Evolutionary conservation across 371 early-diverging fungal species (phyloP).

Genomic region (Mortierella sp.): DNA sequence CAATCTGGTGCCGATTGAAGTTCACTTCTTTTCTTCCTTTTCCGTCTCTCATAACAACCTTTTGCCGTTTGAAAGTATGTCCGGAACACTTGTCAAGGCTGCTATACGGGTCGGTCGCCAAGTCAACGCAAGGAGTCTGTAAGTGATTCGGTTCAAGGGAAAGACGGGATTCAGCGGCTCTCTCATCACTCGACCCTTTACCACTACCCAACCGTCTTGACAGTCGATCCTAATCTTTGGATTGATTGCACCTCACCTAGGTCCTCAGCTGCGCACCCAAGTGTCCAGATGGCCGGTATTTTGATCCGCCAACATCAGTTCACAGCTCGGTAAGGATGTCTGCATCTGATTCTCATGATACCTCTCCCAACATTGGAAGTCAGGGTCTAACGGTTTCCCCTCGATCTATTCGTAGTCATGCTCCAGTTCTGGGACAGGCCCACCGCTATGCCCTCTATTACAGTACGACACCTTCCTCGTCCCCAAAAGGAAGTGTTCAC

Average conservation of each 20-base stretch:
- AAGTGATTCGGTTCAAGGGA: constrained; percentile 3
- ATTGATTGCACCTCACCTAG: constrained; percentile 14
- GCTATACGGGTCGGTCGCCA: constrained; percentile 21
- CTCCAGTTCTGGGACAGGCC: constrained; percentile 21
- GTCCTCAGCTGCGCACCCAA: constrained; percentile 12
- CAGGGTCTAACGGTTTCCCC: not conserved
- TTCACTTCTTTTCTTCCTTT: not conserved
- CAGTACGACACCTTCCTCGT: constrained; percentile 6
- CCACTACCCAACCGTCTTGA: too few relatives aligned
- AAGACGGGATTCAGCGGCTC: not conserved
- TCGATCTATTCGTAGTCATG: not conserved
- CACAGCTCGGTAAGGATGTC: constrained; percentile 17
- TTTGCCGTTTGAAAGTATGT: constrained; percentile 8
- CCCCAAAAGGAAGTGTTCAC: constrained; percentile 11
- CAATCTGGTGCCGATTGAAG: too few relatives aligned
- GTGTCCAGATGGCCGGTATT: constrained; percentile 13
- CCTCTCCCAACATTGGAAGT: too few relatives aligned
- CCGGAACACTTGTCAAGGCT: constrained; percentile 22
- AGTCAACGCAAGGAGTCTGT: constrained; percentile 30
- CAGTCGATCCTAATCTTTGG: too few relatives aligned
- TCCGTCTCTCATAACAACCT: not conserved
- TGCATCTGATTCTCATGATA: too few relatives aligned
- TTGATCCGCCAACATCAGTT: constrained; percentile 20
- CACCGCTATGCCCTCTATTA: constrained; percentile 25
- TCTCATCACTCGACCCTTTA: too few relatives aligned